phyloP scores from a whole-genome alignment of 1,284 basidiomycete genomes.

The Moniliophthora roreri region DNA sequence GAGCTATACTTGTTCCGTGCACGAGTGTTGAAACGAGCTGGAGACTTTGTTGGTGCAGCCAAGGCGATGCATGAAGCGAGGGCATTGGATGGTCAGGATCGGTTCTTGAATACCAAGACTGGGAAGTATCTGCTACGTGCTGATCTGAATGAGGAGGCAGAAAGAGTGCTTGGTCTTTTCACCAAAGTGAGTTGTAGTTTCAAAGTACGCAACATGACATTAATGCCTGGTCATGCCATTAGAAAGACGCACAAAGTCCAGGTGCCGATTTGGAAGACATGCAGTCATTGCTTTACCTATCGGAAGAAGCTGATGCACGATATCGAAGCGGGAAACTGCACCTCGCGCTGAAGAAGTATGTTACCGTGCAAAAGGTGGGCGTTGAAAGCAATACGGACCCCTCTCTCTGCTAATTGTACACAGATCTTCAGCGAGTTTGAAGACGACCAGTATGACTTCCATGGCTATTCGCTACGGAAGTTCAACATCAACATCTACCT shows the following conservation, averaged over 20 bases:
- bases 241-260: slow-evolving; percentile 84
- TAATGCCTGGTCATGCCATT: slow-evolving; percentile 13
- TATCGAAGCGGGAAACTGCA: slow-evolving; percentile 67
- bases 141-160: slow-evolving; percentile 76
- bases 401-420: background rate
- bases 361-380: slow-evolving; percentile 70
- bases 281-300: slow-evolving; percentile 90
- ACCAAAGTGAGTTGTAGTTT: slow-evolving; percentile 66
- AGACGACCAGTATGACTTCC: slow-evolving; percentile 99
- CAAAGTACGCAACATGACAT: background rate
- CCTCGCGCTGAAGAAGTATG: slow-evolving; percentile 87
- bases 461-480: slow-evolving; percentile 91
- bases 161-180: slow-evolving; percentile 76
- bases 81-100: slow-evolving; percentile 89
- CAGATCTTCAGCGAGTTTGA: slow-evolving; percentile 87
- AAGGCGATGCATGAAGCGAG: slow-evolving; percentile 82
- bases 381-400: background rate
- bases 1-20: slow-evolving; percentile 88
- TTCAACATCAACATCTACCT: slow-evolving; percentile 87
- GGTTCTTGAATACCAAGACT: slow-evolving; percentile 93
- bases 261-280: slow-evolving; percentile 90
- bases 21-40: slow-evolving; percentile 84
- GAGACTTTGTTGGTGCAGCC: slow-evolving; percentile 79
- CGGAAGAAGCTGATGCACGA: slow-evolving; percentile 81
- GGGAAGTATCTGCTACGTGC: slow-evolving; percentile 91